Evolutionary conservation across 176 grass and related monocot species (phyloP), one percentile per base, ranked within the genome.

Genomic region (Phoenix roebelenii): DNA sequence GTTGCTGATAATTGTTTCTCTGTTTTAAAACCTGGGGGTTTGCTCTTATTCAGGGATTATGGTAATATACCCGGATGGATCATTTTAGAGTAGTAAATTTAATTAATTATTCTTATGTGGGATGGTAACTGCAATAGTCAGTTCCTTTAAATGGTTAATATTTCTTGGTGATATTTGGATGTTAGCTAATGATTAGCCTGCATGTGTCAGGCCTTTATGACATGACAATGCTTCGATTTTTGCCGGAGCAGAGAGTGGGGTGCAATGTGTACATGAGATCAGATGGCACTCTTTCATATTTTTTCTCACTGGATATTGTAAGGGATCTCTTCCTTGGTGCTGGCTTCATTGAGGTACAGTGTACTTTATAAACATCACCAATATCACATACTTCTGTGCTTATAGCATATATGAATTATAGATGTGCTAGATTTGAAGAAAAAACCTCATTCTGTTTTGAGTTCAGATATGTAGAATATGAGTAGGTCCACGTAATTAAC

Each of bases 191-290:
- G 35, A 12, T 44, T 44, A 9, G 10, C 9, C 35, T 44, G 9
- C 35, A 44, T 44, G 35, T 44, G 9, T 57, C 61, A 96, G 92
- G 92, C 63, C 76, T 96, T 23, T 96, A 96, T 77, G 92, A 96
- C 77, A 96, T 90, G 92, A 96, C 91, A 52, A 96, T 96, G 92
- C 80, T 96, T 35, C 77, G 86, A 55, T 96, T 96, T 77, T 72
- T 73, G 32, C 75, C 86, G 3, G 72, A 85, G 52, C 92, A 96
- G 80, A 87, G 81, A 84, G 72, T 88, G 63, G 83, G 86, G 9
- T 87, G 77, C 76, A 71, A 78, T 54, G 86, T 88, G 78, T 96
- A 96, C 76, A 84, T 90, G 63, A 83, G 92, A 44, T 84, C 75
- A 22, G 92, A 96, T 90, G 80, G 86, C 50, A 96, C 92, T 32